These are phyloP conservation scores for Diaporthe citri DNA, from an alignment of 2,329 filamentous ascomycete genomes.

Conservation along the genomic window DNA sequence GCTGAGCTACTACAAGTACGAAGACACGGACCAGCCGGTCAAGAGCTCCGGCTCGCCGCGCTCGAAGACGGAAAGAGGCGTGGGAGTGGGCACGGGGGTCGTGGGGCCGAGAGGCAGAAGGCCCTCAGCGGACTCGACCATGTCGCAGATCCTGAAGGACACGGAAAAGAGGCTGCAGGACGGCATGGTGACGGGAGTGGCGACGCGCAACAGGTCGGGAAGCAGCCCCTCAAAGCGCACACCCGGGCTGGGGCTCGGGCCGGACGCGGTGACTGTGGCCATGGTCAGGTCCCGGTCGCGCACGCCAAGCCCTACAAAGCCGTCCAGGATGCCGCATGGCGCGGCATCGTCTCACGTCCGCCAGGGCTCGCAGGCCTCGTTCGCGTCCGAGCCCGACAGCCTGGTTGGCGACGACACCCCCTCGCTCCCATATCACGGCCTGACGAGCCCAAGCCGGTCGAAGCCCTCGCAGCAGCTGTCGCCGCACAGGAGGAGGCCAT, in stretches of 20 bases:
- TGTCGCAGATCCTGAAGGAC: conserved; percentile 64
- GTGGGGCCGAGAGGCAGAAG: conserved; percentile 44
- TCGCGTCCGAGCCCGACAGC: conserved; percentile 56
- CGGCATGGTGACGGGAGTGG: conserved; percentile 38
- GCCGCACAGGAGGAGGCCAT: conserved; percentile 32
- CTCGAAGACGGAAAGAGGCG: neutral
- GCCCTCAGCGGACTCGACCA: conserved; percentile 59
- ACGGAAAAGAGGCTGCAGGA: conserved; percentile 64
- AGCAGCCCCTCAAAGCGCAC: conserved; percentile 45
- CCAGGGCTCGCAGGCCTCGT: conserved; percentile 50
- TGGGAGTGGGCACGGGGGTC: conserved; percentile 34
- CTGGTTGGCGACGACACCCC: conserved; percentile 53
- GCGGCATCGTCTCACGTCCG: conserved; percentile 42
- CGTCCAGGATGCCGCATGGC: conserved; percentile 39
- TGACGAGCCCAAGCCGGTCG: conserved; percentile 58
- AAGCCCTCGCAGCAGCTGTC: conserved; percentile 39
- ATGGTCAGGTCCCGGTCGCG: conserved; percentile 31
- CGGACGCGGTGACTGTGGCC: conserved; percentile 23
- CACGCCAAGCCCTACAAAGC: conserved; percentile 50
- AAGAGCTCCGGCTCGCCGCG: conserved; percentile 32
- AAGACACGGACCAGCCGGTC: conserved; percentile 34
- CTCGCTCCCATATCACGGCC: conserved; percentile 50
- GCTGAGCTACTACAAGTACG: conserved; percentile 37
- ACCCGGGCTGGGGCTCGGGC: conserved; percentile 32
- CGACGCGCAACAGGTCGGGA: conserved; percentile 47